Base-by-base conservation (phyloP, 345 rosid species). In the Sonneratia alba region DNA sequence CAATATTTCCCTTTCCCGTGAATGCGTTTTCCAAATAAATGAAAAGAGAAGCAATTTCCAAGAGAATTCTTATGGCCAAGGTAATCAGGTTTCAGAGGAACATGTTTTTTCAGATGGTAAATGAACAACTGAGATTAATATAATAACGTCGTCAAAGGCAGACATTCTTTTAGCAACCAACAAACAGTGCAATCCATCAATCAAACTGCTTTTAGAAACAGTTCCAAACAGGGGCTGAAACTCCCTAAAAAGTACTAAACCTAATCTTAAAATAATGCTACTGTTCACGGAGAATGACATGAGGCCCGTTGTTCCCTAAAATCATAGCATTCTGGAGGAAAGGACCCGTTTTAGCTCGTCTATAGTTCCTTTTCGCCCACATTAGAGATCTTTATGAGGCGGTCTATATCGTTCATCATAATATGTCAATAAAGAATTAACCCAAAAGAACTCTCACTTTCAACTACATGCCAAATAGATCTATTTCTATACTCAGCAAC, bases 251-350 rank as follows among this genome's bases (percentile, higher is more conserved):
- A 49, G 55, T 19, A 11, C 0, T 15, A 49, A 57, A 57, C 32
- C 63, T 57, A 8, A 57, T 21, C 63, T 57, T n/a, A 57, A 57
- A 57, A 57, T 57, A 37, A 34, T 22, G 63, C 64, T 32, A 72
- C 89, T 80, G 87, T 85, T 77, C 85, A 76, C 43, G 74, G 97
- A 92, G 83, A 86, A 83, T 76, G 88, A 84, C 90, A 43, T 11
- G 36, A 71, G 74, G 68, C 27, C 74, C 32, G 3, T 22, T n/a
- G 63, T 22, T 57, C 63, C 32, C 63, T 57, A 22, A 57, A 57
- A 57, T 57, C 32, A 57, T 22, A 57, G 34, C 27, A 57, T 57
- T 7, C 63, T 22, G 9, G 1, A 57, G 63, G 21, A 57, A 57
- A 57, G 7, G 63, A 22, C 32, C 32, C 2, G 12, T 57, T 57